phyloP scores from a whole-genome alignment of 768 basidiomycete genomes.

The Lentinula edodes region DNA sequence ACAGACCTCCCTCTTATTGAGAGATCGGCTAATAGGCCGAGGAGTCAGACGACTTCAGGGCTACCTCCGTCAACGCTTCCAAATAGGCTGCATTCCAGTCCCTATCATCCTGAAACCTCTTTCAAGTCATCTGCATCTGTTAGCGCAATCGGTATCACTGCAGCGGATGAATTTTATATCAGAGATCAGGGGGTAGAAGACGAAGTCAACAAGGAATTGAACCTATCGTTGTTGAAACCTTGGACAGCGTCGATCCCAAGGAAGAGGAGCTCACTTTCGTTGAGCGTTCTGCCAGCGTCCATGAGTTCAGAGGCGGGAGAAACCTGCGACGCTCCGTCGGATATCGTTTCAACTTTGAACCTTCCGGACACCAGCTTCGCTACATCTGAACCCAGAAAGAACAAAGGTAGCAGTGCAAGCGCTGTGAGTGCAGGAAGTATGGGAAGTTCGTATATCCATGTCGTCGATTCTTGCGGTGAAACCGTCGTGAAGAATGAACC shows the following conservation, averaged over 20 bases:
- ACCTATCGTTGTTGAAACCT: neutral
- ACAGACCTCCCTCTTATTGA: neutral
- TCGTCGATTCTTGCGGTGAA: neutral
- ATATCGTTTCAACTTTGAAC: no score
- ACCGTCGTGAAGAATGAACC: neutral
- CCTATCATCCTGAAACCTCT: neutral
- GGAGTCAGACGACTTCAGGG: neutral
- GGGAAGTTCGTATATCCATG: constrained; percentile 2
- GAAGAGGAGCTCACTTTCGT: constrained; percentile 2
- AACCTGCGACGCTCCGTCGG: neutral
- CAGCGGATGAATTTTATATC: neutral
- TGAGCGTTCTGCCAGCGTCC: neutral
- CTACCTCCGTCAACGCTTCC: neutral
- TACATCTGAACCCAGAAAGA: neutral
- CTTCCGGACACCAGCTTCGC: neutral
- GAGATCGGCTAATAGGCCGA: neutral
- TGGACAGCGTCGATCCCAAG: constrained; percentile 1
- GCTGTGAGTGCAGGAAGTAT: constrained; percentile 1
- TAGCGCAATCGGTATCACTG: neutral
- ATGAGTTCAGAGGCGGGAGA: neutral
- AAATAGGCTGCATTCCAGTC: neutral
- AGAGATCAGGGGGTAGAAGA: neutral
- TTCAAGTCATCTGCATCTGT: neutral
- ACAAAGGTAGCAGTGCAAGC: neutral
- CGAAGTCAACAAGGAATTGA: neutral